phyloP scores from a whole-genome alignment of 2,329 filamentous ascomycete species.

The Calonectria hawksworthii region DNA sequence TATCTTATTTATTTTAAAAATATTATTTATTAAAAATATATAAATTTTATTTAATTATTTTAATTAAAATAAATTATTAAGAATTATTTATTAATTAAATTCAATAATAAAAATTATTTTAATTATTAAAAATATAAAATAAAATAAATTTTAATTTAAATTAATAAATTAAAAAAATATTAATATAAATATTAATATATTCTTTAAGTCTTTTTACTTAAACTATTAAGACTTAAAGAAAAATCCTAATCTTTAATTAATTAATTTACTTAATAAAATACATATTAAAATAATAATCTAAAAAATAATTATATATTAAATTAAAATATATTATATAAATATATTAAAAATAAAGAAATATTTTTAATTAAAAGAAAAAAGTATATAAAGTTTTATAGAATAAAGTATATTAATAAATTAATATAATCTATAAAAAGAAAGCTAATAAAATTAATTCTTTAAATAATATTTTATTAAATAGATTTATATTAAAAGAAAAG shows the following conservation, averaged over 20 bases:
- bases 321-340: not conserved
- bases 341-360: not conserved
- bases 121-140: not conserved
- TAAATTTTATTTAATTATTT: not conserved
- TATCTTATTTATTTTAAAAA: not conserved
- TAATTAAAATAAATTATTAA: not conserved
- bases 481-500: not conserved
- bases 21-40: not conserved
- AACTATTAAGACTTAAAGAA: not conserved
- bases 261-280: not conserved
- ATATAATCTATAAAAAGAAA: not conserved
- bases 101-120: not conserved
- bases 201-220: not conserved
- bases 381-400: not conserved
- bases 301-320: not conserved
- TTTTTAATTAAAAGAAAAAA: not conserved
- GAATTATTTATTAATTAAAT: not conserved
- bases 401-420: not conserved
- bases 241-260: not conserved
- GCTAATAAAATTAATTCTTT: not conserved
- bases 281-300: not conserved
- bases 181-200: not conserved
- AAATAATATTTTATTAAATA: not conserved
- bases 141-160: not conserved
- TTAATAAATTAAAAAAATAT: not conserved